These are phyloP conservation scores for Oryza glaberrima DNA, from an alignment of 176 grass and related monocot species.

Conservation along the genomic window DNA sequence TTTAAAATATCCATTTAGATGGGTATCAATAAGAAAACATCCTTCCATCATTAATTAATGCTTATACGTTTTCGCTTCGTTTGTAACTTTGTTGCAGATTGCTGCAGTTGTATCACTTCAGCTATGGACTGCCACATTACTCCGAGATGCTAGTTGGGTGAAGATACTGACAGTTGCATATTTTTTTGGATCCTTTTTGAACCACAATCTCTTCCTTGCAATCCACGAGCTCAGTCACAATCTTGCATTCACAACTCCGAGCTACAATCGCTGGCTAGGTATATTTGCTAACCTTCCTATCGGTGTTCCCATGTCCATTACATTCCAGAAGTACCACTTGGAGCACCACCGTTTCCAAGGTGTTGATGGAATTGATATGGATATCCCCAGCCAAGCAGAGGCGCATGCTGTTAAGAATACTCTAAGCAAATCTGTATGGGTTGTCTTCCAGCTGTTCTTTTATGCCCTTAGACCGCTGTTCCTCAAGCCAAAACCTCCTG, in stretches of 20 bases:
- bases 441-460: conserved; percentile 90
- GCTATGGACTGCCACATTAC: conserved; percentile 69
- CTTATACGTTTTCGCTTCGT: conserved; percentile 1
- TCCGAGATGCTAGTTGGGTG: conserved; percentile 68
- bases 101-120: conserved; percentile 72
- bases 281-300: conserved; percentile 97
- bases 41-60: background rate
- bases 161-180: conserved; percentile 76
- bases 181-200: conserved; percentile 96
- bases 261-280: conserved; percentile 79
- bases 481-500: conserved; percentile 82
- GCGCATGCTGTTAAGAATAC: conserved; percentile 52
- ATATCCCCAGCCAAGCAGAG: conserved; percentile 73
- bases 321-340: conserved; percentile 97
- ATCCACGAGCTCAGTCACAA: conserved; percentile 99
- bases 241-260: conserved; percentile 84
- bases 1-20: background rate
- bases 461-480: conserved; percentile 83
- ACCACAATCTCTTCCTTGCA: conserved; percentile 96
- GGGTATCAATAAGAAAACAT: background rate
- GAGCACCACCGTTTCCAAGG: conserved; percentile 98
- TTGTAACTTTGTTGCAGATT: conserved; percentile 57
- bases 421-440: conserved; percentile 75
- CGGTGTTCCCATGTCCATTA: conserved; percentile 91
- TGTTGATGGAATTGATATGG: conserved; percentile 90